Percentiles rank a stretch among this genome's conserved stretches.
phyloP scores from a whole-genome alignment of 805 yeast genomes.

The Lachancea quebecensis region DNA sequence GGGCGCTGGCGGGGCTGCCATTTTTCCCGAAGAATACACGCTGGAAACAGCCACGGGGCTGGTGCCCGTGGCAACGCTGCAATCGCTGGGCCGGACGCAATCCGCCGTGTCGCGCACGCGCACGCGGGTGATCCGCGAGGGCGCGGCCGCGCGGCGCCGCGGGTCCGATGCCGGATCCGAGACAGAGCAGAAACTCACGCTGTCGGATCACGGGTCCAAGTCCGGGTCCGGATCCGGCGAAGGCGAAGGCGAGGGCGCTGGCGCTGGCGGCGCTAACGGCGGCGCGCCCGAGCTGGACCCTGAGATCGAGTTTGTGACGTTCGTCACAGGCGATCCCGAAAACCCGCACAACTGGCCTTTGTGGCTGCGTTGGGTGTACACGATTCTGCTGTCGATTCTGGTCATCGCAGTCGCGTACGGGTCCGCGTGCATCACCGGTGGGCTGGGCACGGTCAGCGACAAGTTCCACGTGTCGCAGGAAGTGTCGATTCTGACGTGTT shows the following conservation, averaged over 20 bases:
- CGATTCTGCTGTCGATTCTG: conserved; percentile 57
- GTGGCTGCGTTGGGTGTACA: conserved; percentile 52
- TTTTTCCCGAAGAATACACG: conserved; percentile 90
- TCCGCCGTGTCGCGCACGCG: conserved; percentile 32
- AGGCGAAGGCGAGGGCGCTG: conserved; percentile 2
- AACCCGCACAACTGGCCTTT: conserved; percentile 84
- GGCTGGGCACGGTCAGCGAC: conserved; percentile 59
- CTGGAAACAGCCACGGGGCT: conserved; percentile 84
- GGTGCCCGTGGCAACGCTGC: conserved; percentile 72
- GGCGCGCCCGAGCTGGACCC: conserved; percentile 40
- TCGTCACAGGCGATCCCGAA: conserved; percentile 69
- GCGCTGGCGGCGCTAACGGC: not conserved
- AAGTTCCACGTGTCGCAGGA: conserved; percentile 65
- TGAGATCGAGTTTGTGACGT: conserved; percentile 80
- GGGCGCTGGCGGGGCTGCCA: conserved; percentile 42
- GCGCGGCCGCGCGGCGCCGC: conserved; percentile 10
- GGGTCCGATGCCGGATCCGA: conserved; percentile 1
- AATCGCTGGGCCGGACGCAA: conserved; percentile 52
- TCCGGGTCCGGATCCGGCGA: conserved; percentile 21
- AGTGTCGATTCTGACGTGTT: conserved; percentile 73
- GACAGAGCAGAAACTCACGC: conserved; percentile 4
- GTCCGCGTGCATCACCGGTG: conserved; percentile 85
- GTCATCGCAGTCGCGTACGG: conserved; percentile 92
- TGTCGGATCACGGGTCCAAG: conserved; percentile 21
- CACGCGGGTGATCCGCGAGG: conserved; percentile 28